Evolutionary conservation across 2,329 filamentous ascomycete species (phyloP), one percentile per base, ranked within the genome.

Genomic region (Shiraia sp.): DNA sequence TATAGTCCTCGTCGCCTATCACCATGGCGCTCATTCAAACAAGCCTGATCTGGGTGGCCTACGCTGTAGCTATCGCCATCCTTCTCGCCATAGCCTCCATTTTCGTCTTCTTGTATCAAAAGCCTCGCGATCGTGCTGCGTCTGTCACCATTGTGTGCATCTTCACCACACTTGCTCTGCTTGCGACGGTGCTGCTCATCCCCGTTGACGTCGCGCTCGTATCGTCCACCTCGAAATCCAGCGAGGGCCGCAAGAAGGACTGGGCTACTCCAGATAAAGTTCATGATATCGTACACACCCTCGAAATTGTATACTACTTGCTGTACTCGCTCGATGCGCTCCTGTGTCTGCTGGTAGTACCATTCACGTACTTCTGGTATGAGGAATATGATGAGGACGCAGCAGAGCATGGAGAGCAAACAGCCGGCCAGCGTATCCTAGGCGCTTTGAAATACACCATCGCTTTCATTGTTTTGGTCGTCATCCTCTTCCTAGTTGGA

Each of bases 361-460:
- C 93, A 0, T 99, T 99, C 65, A 87, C 91, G 33, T 99, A 99
- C 75, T 99, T 99, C 69, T 96, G 87, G 83, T 93, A 95, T 63
- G 93, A 99, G 69, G 93, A 97, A 70, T 95, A 95, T 54, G 92
- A 96, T 61, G 90, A 96, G 72, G 85, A 92, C 14, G 90, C 90
- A 47, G 80, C 86, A 24, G 88, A 95, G 59, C 82, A 88, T 47
- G 88, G 89, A 23, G 83, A 81, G 22, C 85, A 91, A 65, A 86
- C 87, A 2, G 70, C 86, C 44, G 79, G 77, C 6, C 80, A 83
- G 61, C 81, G 90, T 40, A 79, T 97, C 46, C 86, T 85, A 80
- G 85, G 85, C n/a, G 90, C 93, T 3, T 75, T 88, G 65, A 96
- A 95, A 72, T 97, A 96, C 73, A 96, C 93, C 0, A 73, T 91